phyloP scores from a whole-genome alignment of 2,329 filamentous ascomycete genomes.

The Pezizomycotina sp. region DNA sequence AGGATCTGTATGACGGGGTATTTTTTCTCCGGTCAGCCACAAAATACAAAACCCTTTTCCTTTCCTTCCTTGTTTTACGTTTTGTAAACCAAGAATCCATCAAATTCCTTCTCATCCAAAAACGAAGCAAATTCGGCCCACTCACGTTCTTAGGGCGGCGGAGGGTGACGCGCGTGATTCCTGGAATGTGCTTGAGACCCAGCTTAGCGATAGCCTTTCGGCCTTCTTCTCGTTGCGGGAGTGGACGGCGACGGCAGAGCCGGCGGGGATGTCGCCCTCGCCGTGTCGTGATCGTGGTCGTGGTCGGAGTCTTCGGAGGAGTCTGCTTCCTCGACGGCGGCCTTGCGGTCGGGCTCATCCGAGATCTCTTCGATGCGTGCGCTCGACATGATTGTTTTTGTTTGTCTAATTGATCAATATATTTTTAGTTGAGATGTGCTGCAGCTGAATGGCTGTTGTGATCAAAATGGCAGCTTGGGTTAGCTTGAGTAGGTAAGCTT shows the following conservation, averaged over 20 bases:
- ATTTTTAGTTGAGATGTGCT: too few relatives aligned
- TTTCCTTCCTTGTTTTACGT: too few relatives aligned
- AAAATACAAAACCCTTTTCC: too few relatives aligned
- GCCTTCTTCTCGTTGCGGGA: constrained; percentile 99
- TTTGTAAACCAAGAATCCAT: too few relatives aligned
- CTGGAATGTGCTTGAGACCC: constrained; percentile 85
- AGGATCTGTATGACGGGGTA: constrained; percentile 52
- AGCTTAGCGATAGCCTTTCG: constrained; percentile 98
- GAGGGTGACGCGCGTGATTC: constrained; percentile 95
- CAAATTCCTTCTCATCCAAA: too few relatives aligned
- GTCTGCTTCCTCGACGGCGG: constrained; percentile 47
- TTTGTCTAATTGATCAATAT: constrained; percentile 25
- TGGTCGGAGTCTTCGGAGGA: constrained; percentile 35
- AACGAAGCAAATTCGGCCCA: too few relatives aligned
- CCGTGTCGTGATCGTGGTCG: constrained; percentile 33
- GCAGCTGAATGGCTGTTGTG: too few relatives aligned
- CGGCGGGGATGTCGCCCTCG: constrained; percentile 56
- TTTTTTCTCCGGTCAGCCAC: too few relatives aligned
- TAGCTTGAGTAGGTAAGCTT: too few relatives aligned
- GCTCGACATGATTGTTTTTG: constrained; percentile 67
- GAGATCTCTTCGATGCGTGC: constrained; percentile 94
- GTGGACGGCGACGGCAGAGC: constrained; percentile 80
- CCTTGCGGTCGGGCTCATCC: constrained; percentile 76
- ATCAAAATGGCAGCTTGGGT: too few relatives aligned
- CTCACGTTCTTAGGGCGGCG: constrained; percentile 97